Conservation (phyloP, 2,329 filamentous ascomycete genomes). For the Pseudopithomyces maydicus region DNA sequence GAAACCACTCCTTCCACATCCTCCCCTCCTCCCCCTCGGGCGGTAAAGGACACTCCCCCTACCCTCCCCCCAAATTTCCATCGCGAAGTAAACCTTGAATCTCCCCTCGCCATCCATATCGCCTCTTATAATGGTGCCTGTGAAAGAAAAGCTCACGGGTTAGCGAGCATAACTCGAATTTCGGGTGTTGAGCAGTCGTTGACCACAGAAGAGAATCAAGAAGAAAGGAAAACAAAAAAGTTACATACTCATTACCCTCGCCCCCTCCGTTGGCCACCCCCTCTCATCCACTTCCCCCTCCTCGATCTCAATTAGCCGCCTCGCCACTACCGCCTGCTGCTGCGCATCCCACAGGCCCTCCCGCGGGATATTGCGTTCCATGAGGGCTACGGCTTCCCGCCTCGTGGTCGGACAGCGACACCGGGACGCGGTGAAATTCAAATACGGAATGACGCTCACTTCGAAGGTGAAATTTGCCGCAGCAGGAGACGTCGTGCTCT, state of each 20-base stretch:
- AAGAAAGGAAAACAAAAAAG: not conserved
- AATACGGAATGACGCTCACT: slow-evolving; percentile 19
- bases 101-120: slow-evolving; percentile 15
- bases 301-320: slow-evolving; percentile 27
- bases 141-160: too few relatives aligned
- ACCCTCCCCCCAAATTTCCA: slow-evolving; percentile 15
- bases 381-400: slow-evolving; percentile 23
- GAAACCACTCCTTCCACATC: slow-evolving; percentile 21
- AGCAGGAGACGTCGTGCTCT: not conserved
- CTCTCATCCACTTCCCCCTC: slow-evolving; percentile 22
- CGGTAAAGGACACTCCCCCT: slow-evolving; percentile 17
- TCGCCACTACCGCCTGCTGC: slow-evolving; percentile 20
- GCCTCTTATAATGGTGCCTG: slow-evolving; percentile 8
- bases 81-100: slow-evolving; percentile 14
- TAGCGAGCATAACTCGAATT: too few relatives aligned
- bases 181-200: too few relatives aligned
- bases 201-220: too few relatives aligned
- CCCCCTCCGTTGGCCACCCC: slow-evolving; percentile 22
- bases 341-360: slow-evolving; percentile 28
- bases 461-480: slow-evolving; percentile 28
- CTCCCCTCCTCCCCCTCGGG: not conserved
- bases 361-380: slow-evolving; percentile 22
- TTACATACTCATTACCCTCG: slow-evolving; percentile 10
- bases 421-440: slow-evolving; percentile 17
- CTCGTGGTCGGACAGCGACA: slow-evolving; percentile 29